Percentiles rank a stretch among this genome's conserved stretches.
Conservation (phyloP, 2,329 filamentous ascomycete genomes). For the Apiospora marii region DNA sequence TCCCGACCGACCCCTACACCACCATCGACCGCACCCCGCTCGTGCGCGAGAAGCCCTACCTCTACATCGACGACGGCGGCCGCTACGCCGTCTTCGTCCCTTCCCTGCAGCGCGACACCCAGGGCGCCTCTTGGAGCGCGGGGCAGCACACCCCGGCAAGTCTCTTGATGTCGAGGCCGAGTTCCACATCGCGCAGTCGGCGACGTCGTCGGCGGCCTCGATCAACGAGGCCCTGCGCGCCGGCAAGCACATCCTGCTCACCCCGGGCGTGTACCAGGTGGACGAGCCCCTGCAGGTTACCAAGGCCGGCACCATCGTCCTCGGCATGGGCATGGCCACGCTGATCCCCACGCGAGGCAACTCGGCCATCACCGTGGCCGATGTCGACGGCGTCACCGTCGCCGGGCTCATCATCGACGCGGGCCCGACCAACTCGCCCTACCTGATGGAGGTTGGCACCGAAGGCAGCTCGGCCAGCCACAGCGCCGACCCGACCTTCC, state of each 20-base stretch:
- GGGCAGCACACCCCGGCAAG: slow-evolving; percentile 37
- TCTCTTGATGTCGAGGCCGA: slow-evolving; percentile 38
- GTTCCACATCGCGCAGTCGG: slow-evolving; percentile 39
- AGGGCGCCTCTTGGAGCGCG: slow-evolving; percentile 40
- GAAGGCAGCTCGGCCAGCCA: slow-evolving; percentile 34
- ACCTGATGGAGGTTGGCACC: slow-evolving; percentile 41
- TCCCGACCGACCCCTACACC: slow-evolving; percentile 41
- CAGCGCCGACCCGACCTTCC: slow-evolving; percentile 40
- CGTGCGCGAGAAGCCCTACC: slow-evolving; percentile 44
- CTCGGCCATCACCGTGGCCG: slow-evolving; percentile 38
- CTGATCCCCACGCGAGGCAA: slow-evolving; percentile 39
- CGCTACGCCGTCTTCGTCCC: slow-evolving; percentile 42
- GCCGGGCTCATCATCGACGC: slow-evolving; percentile 45
- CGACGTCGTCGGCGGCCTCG: slow-evolving; percentile 33
- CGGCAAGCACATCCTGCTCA: slow-evolving; percentile 42
- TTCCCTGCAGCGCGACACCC: slow-evolving; percentile 37
- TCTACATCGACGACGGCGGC: slow-evolving; percentile 35
- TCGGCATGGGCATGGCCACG: slow-evolving; percentile 42
- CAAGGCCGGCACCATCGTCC: slow-evolving; percentile 38
- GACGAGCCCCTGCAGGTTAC: slow-evolving; percentile 37
- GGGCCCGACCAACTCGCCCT: slow-evolving; percentile 35
- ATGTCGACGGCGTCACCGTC: slow-evolving; percentile 42
- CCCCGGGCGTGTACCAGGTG: slow-evolving; percentile 43
- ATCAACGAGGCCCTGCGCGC: slow-evolving; percentile 40
- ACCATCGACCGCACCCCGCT: slow-evolving; percentile 39